These are phyloP conservation scores for Penicillium sp. DNA, from an alignment of 2,329 filamentous ascomycete species.

Conservation along the genomic window DNA sequence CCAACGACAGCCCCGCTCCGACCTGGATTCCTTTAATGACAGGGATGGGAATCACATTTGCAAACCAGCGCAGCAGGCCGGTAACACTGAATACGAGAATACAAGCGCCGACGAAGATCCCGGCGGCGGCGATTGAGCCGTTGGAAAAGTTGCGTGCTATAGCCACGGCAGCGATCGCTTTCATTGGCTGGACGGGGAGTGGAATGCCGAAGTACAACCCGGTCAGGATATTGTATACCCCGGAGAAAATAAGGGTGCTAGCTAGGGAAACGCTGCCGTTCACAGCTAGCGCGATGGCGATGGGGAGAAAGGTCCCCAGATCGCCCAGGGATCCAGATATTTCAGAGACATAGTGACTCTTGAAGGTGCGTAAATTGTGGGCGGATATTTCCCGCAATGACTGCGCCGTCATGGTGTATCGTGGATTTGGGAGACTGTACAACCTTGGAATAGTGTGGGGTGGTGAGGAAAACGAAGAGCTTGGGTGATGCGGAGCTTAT, in stretches of 20 bases:
- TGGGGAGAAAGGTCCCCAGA: constrained; percentile 82
- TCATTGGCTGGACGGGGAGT: constrained; percentile 85
- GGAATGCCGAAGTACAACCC: constrained; percentile 84
- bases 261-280: constrained; percentile 77
- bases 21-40: constrained; percentile 95
- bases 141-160: constrained; percentile 67
- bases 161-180: constrained; percentile 88
- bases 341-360: constrained; percentile 63
- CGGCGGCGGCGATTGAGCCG: constrained; percentile 75
- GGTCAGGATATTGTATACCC: constrained; percentile 80
- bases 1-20: constrained; percentile 80
- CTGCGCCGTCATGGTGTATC: constrained; percentile 21
- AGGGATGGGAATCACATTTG: constrained; percentile 73
- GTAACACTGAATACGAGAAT: constrained; percentile 77
- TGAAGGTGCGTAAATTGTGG: constrained; percentile 59
- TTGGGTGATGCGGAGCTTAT: constrained; percentile 3
- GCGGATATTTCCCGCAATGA: constrained; percentile 31
- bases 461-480: background rate
- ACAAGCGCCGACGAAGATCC: constrained; percentile 71
- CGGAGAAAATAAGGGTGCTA: constrained; percentile 83
- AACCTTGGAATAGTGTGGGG: background rate
- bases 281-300: constrained; percentile 81
- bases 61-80: constrained; percentile 72
- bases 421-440: background rate
- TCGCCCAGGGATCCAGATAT: constrained; percentile 88